Base-by-base conservation (phyloP, 2,329 filamentous ascomycete genomes). In the Tolypocladium tundrense region DNA sequence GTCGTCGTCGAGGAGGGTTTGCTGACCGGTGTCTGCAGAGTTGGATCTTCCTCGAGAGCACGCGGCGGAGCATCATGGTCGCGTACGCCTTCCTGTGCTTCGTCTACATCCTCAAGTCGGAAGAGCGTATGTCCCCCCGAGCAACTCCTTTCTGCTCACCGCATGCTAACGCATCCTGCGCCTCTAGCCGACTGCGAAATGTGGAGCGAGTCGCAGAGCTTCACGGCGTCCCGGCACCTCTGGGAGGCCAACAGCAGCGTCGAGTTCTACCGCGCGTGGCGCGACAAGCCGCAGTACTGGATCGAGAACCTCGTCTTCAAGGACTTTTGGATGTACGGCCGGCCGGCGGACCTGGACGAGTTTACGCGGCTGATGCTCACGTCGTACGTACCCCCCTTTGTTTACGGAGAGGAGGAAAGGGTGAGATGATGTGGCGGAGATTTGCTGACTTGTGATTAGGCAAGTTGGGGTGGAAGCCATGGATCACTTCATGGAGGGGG, bases 11-110 rank as follows among this genome's bases (percentile, higher is more conserved):
- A 24, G 16, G 16, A 35, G 9, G 4, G 6, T 21, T 27, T 19
- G 27, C 48, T 57, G 24, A 57, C 35, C 3, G 1, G 21, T 33
- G 7, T n/a, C 2, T 33, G 13, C 31, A 73, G 71, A 64, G 65
- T 16, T 79, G 76, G 76, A 58, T 78, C 11, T 68, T 79, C 16
- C 64, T 73, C 4, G 76, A 78, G 64, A 75, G 72, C 58, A 64
- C 70, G 8, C 69, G 76, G 19, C 69, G 75, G 43, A 77, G 73
- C 0, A 62, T 69, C 14, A 59, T 77, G 58, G 68, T 72, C 58
- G 61, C 67, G 0, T 64, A 67, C 45, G 64, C 68, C 1, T 68
- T 73, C 31, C 63, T 69, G 8, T 72, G 69, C 54, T 59, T 77
- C 21, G 66, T 68, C 42, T 65, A 65, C 19, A 54, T 77, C 11